phyloP scores from a whole-genome alignment of 2,329 filamentous ascomycete genomes.

The Fusarium sp. region DNA sequence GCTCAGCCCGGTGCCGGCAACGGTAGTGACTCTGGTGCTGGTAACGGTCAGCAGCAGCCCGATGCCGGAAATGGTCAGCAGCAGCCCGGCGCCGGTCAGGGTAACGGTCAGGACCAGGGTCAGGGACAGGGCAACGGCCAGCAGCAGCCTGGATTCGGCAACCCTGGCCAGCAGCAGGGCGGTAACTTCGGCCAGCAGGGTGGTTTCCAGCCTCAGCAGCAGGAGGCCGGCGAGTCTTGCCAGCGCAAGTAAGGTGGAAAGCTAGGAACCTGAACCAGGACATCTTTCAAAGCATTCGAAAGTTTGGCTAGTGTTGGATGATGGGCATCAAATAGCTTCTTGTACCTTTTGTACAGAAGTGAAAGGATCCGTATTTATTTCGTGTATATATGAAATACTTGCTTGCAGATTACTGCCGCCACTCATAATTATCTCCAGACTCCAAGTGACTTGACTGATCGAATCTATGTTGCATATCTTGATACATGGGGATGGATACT shows the following conservation, averaged over 20 bases:
- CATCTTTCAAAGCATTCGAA: constrained; percentile 42
- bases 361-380: constrained; percentile 12
- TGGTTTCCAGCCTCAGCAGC: constrained; percentile 15
- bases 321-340: constrained; percentile 36
- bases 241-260: constrained; percentile 12
- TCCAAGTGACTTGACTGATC: neutral
- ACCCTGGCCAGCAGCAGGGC: constrained; percentile 1
- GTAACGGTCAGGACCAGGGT: neutral
- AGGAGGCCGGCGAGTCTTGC: constrained; percentile 13
- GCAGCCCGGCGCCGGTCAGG: neutral
- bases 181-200: constrained; percentile 8
- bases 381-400: constrained; percentile 19
- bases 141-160: neutral
- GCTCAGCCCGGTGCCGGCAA: neutral
- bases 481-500: too few species aligned
- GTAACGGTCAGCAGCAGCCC: neutral
- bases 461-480: neutral
- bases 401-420: neutral
- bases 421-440: neutral
- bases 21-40: neutral
- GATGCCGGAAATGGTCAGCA: neutral
- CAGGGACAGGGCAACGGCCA: neutral
- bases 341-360: neutral
- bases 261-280: constrained; percentile 32
- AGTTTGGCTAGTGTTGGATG: neutral